Percentiles rank a stretch among this genome's conserved stretches.
Evolutionary conservation across 306 rosid species (phyloP).

Genomic region (Ochetophila trinervis): DNA sequence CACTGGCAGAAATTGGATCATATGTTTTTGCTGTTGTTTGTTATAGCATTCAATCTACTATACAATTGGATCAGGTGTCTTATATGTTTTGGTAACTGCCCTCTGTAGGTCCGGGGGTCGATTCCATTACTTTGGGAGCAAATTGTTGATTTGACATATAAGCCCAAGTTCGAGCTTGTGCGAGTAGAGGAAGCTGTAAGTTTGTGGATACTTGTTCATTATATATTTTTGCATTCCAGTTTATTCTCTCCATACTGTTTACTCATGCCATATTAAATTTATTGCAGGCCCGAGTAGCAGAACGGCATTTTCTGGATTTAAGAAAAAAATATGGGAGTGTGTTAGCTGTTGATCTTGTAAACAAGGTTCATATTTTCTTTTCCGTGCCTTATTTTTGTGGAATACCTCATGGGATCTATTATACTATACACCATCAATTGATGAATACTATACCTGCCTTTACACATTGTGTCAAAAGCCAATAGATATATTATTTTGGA

Average conservation of each 20-base stretch:
- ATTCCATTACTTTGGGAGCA: conserved; percentile 93
- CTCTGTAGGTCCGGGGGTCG: conserved; percentile 85
- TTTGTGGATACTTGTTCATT: neutral
- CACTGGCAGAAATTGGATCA: neutral
- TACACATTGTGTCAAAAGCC: neutral
- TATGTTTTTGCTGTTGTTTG: neutral
- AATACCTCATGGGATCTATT: neutral
- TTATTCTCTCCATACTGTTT: conserved; percentile 26
- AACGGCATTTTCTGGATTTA: conserved; percentile 89
- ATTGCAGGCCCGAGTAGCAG: conserved; percentile 71
- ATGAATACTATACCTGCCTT: too few species aligned
- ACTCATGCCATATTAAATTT: conserved; percentile 35
- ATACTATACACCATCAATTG: neutral
- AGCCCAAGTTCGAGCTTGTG: conserved; percentile 80
- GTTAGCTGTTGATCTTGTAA: conserved; percentile 83
- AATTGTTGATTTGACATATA: conserved; percentile 89
- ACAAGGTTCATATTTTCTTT: conserved; percentile 53
- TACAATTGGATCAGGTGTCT: neutral
- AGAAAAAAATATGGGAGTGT: conserved; percentile 94
- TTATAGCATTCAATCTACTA: too few species aligned
- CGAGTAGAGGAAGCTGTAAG: conserved; percentile 85
- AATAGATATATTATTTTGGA: conserved; percentile 6
- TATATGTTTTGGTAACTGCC: neutral
- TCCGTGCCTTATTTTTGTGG: conserved; percentile 1
- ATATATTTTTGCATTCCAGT: conserved; percentile 2